Percentiles rank a stretch among this genome's conserved stretches.
Evolutionary conservation across 2,329 filamentous ascomycete genomes (phyloP).

Genomic region (Pseudogymnoascus pannorum): DNA sequence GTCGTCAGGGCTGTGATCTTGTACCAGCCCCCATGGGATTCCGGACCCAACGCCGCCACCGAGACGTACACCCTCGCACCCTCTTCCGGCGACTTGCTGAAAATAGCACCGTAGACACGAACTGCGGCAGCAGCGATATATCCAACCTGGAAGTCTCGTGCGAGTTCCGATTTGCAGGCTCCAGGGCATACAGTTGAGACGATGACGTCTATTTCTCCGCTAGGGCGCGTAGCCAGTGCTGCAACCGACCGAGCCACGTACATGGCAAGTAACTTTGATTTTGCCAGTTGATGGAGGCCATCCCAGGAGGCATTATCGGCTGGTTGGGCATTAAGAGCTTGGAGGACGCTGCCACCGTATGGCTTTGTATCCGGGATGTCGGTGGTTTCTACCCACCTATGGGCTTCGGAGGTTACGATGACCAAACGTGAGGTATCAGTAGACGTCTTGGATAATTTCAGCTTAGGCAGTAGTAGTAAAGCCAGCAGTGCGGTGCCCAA

Average conservation of each 20-base stretch:
- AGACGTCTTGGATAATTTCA: slow-evolving; percentile 8
- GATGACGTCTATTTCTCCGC: slow-evolving; percentile 7
- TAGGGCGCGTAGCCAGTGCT: neutral
- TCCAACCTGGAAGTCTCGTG: slow-evolving; percentile 5
- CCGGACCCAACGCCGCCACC: neutral
- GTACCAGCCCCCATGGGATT: neutral
- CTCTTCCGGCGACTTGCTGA: neutral
- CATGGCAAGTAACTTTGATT: neutral
- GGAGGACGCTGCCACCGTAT: slow-evolving; percentile 1
- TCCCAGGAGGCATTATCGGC: neutral
- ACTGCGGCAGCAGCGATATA: neutral
- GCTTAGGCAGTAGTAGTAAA: slow-evolving; percentile 16
- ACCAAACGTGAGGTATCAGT: neutral
- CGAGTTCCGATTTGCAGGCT: slow-evolving; percentile 13
- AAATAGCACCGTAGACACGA: neutral
- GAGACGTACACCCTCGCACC: neutral
- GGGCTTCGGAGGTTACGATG: neutral
- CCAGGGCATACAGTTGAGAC: slow-evolving; percentile 13
- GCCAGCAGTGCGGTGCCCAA: slow-evolving; percentile 18
- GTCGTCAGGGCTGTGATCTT: neutral
- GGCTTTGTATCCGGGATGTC: neutral
- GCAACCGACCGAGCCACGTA: neutral
- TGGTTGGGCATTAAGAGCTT: neutral
- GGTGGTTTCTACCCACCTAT: neutral
- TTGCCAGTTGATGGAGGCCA: neutral